Base-by-base conservation (phyloP, 805 yeast species). In the Lipomyces kockii region DNA sequence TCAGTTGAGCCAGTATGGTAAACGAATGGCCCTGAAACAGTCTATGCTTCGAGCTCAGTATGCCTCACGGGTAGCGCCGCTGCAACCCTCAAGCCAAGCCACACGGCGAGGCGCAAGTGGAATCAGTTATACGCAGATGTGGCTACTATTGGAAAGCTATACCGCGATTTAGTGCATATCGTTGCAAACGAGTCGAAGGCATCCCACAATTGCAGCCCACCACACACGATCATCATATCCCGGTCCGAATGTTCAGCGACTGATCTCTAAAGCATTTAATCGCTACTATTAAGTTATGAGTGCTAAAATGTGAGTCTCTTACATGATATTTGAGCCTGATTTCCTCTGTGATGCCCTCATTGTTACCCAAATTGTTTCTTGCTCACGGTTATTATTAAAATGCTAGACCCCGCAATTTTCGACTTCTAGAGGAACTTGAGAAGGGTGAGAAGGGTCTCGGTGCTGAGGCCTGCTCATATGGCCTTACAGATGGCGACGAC, bases 401-500 rank as follows among this genome's bases (percentile, higher is more conserved):
- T 25, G 3, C 53, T 37, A 78, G 80, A 54, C 99, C 99, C 73
- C 87, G 99, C 80, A 93, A 91, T 78, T 95, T 95, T 80, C 90
- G 97, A 77, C 86, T 95, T 43, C 84, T 95, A 70, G 99, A 95
- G 80, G 99, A 95, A 80, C 84, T 95, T 72, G 99, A 96, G 79
- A 94, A 94, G 75, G 99, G 99, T 60, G 99, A 95, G 77, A 95
- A 95, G 78, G 99, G 99, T 25, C 83, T 91, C 59, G 98, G 98
- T 25, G 95, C 98, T 32, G 98, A 95, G 78, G 90, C 97, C 17
- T 93, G 97, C 78, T 94, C 98, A 27, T 92, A 95, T 75, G 99
- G 99, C 0, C 84, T 95, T 58, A 87, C 91, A 29, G 94, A 91
- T 74, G 87, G 89, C 70, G 97, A 91, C 74, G 99, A 95, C 77